Base-by-base conservation (phyloP, 306 rosid genomes). In the Cyamopsis tetragonoloba region DNA sequence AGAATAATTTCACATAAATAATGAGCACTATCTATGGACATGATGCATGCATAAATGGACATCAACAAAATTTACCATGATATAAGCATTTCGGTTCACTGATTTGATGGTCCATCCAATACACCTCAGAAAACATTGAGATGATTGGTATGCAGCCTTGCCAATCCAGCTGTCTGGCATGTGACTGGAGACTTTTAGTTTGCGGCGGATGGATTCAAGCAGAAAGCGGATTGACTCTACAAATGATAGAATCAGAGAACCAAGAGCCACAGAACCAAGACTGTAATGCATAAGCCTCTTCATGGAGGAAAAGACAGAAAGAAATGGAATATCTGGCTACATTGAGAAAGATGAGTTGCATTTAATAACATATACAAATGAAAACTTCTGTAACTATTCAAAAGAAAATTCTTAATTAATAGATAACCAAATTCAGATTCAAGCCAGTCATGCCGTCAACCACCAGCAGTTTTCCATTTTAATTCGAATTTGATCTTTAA, bases 191-290 rank as follows among this genome's bases (percentile, higher is more conserved):
- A 79, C 85, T 80, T 88, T 93, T 60, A 93, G 82, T 73, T 74
- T 91, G 54, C 91, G 92, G 27, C 99, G 97, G 73, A 90, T 71
- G 59, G 97, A 82, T 77, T 93, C 95, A 13, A 93, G 96, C 73
- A 90, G 76, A 73, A 88, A 86, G 28, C 92, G 96, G 71, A 90
- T 80, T 19, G 97, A 90, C 74, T 88, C 97, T 73, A 90, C 87
- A 74, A 88, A 90, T 42, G 97, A 88, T 14, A 93, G 86, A 10
- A 78, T 79, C 60, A 93, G 77, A 66, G 99, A 90, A 71, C 99
- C 99, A 18, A 93, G 92, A 68, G 97, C 99, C 64, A 93, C 81
- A n/a, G 99, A 93, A 37, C 99, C 99, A 6, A 90, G 92, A 78
- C 77, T 73, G 77, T 86, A 93, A 62, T 89, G 83, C 49, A 74